Evolutionary conservation across 108 stramenopile genomes (phyloP), one percentile per base, ranked within the genome.

Genomic region (Pseudonitzschia pungens): DNA sequence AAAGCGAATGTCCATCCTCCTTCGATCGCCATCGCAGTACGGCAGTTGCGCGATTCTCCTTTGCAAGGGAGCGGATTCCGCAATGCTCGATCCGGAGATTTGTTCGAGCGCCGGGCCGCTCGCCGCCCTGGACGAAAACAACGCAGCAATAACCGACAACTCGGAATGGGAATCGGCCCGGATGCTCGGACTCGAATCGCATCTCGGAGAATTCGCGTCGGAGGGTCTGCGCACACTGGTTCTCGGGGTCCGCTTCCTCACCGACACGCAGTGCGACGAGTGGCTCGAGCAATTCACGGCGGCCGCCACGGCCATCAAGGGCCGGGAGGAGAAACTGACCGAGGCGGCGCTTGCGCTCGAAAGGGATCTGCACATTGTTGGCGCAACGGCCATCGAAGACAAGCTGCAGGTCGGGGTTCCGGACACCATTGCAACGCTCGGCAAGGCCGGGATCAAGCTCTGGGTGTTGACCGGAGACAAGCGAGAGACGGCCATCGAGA

Each of bases 381-480:
- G 99, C 26, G 93, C 94, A 43, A 98, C 97, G 12, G 98, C 96
- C 22, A 97, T 98, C 69, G 99, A 99, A 84, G 99, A 99, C 70
- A 90, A 90, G 77, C 78, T 99, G 15, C 99, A 99, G 74, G 93
- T 94, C 43, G 96, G 95, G 18, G 99, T 98, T 10, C 93, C 96
- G 10, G 80, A 93, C 58, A 93, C 96, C n/a, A 97, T 99, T 58
- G 74, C 93, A 7, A 96, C 86, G 0, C 83, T 99, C 14, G 89
- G 76, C 64, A 84, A 86, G 44, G 99, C 98, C 27, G 96, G 97
- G 28, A 96, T 99, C 67, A 95, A 91, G 75, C 83, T 99, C 11
- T 98, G 97, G 97, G 95, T 99, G 26, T 89, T 99, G 29, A 99
- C 99, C 5, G 99, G 99, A 26, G 99, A 98, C 78, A 99, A 99